Percentiles rank a stretch among this genome's conserved stretches.
These are phyloP conservation scores for Cercis canadensis DNA, from an alignment of 306 rosid genomes.

Conservation along the genomic window DNA sequence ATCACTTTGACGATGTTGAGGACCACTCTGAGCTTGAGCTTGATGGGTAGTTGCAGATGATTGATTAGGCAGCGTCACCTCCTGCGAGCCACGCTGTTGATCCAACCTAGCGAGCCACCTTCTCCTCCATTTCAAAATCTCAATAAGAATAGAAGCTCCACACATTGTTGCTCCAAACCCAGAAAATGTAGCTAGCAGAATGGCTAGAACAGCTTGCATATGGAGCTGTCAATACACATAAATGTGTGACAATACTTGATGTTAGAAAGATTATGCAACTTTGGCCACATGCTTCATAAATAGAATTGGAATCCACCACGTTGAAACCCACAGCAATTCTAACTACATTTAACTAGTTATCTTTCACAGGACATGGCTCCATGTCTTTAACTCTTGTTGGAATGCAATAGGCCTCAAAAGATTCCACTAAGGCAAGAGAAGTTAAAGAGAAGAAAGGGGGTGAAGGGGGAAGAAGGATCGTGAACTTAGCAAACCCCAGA, in stretches of 20 bases:
- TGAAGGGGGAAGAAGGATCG: background rate
- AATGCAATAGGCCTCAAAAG: constrained; percentile 20
- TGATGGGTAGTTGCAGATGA: constrained; percentile 39
- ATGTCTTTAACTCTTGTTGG: background rate
- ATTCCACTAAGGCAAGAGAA: background rate
- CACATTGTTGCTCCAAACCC: constrained; percentile 81
- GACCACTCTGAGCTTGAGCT: constrained; percentile 32
- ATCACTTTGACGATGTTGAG: constrained; percentile 44
- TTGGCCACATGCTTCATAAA: background rate
- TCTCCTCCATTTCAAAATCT: constrained; percentile 55
- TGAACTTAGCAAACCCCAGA: background rate
- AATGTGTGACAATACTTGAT: constrained; percentile 5
- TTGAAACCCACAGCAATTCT: constrained; percentile 2
- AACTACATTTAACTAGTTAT: constrained; percentile 5
- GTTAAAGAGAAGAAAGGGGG: constrained; percentile 2
- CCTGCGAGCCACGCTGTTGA: constrained; percentile 43
- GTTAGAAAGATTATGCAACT: constrained; percentile 7
- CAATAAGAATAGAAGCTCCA: constrained; percentile 51
- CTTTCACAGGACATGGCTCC: constrained; percentile 10
- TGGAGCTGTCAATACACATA: constrained; percentile 55
- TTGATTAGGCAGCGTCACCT: constrained; percentile 33
- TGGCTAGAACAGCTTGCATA: constrained; percentile 67
- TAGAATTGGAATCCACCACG: constrained; percentile 7
- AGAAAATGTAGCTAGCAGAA: constrained; percentile 72
- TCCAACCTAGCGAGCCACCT: constrained; percentile 38